Conservation (phyloP, 2,329 filamentous ascomycete genomes). For the Fusarium domesticum region DNA sequence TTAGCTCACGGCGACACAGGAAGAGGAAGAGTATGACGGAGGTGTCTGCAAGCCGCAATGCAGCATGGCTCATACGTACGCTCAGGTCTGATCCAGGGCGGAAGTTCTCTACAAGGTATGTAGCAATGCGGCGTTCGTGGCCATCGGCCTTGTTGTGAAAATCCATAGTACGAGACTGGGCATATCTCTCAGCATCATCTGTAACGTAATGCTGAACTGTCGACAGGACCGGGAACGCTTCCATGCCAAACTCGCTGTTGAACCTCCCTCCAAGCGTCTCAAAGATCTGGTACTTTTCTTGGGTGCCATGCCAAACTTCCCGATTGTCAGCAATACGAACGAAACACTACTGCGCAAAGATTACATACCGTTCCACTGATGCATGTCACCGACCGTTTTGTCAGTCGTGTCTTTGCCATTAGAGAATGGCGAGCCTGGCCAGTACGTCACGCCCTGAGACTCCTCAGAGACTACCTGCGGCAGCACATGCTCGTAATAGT, state of each 20-base stretch:
- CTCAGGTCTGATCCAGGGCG: constrained; percentile 31
- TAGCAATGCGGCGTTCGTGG: constrained; percentile 70
- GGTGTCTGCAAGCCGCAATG: too few species aligned
- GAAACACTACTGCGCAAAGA: background rate
- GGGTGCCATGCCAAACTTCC: constrained; percentile 68
- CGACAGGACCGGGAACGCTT: constrained; percentile 57
- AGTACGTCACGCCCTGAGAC: constrained; percentile 42
- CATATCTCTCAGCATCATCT: constrained; percentile 49
- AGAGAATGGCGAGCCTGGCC: constrained; percentile 62
- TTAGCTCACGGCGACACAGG: background rate
- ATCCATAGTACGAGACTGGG: constrained; percentile 71
- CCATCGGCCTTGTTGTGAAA: constrained; percentile 83
- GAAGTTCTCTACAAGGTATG: constrained; percentile 76
- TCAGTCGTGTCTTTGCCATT: constrained; percentile 58
- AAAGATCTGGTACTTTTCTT: constrained; percentile 72
- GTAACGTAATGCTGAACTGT: constrained; percentile 67
- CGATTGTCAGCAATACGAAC: background rate
- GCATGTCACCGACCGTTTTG: constrained; percentile 72
- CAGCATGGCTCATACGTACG: background rate
- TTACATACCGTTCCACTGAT: constrained; percentile 58
- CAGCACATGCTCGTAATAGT: constrained; percentile 75
- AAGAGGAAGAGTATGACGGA: too few species aligned
- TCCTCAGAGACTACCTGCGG: constrained; percentile 34
- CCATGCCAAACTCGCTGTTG: constrained; percentile 79
- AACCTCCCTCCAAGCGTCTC: constrained; percentile 69